A percentile compares a stretch with the other conserved stretches of the same genome.
These are phyloP conservation scores for Aspergillus novofumigatus DNA, from an alignment of 2,329 filamentous ascomycete species.

Conservation along the genomic window DNA sequence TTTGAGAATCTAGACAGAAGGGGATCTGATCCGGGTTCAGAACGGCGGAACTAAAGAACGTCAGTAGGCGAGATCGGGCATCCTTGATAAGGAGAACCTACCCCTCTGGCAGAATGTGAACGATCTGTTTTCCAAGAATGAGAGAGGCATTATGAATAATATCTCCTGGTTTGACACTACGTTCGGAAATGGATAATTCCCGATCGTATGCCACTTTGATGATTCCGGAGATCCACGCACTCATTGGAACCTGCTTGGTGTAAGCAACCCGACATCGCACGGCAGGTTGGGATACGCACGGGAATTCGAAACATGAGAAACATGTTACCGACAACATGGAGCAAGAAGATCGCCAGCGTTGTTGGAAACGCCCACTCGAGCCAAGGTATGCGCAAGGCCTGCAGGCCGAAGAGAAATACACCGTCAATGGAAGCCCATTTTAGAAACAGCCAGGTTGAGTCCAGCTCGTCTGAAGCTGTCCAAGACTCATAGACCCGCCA, in stretches of 20 bases:
- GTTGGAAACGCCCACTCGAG: constrained; percentile 80
- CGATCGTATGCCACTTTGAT: constrained; percentile 84
- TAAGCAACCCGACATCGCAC: constrained; percentile 3
- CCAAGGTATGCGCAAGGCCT: constrained; percentile 90
- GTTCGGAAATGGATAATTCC: constrained; percentile 89
- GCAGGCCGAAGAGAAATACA: constrained; percentile 79
- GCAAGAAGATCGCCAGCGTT: constrained; percentile 65
- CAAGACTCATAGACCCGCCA: constrained; percentile 89
- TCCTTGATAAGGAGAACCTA: constrained; percentile 34
- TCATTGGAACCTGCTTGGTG: constrained; percentile 60
- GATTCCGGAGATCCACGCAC: constrained; percentile 67
- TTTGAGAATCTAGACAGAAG: constrained; percentile 71
- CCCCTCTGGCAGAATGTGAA: constrained; percentile 96
- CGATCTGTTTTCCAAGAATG: constrained; percentile 93
- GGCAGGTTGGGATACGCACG: constrained; percentile 44
- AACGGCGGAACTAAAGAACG: constrained; percentile 63
- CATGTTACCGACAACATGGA: constrained; percentile 70
- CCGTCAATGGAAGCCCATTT: constrained; percentile 93
- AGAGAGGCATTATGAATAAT: constrained; percentile 90
- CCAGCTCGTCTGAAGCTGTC: constrained; percentile 72
- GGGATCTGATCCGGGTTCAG: constrained; percentile 77
- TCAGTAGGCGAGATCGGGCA: constrained; percentile 20
- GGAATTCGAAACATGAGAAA: constrained; percentile 92
- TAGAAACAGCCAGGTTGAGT: constrained; percentile 84
- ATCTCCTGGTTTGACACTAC: constrained; percentile 78